Conservation (phyloP, 2,329 filamentous ascomycete species). For the Xylaria sp. region DNA sequence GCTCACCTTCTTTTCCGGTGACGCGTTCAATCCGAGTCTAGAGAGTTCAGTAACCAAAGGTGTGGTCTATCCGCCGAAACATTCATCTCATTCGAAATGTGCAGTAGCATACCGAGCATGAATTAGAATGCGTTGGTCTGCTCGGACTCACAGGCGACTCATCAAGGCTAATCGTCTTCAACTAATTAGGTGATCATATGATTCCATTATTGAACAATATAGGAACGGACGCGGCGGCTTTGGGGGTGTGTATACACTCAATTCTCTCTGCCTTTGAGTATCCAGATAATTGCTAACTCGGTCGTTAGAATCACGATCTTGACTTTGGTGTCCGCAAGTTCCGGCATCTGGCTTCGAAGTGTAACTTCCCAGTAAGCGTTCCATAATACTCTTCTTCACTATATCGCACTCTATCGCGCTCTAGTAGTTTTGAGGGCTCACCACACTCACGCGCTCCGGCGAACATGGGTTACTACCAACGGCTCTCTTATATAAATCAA, state of each 20-base stretch:
- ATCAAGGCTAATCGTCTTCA: background rate
- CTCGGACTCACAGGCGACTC: background rate
- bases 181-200: slow-evolving; percentile 77
- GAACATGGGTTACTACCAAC: background rate
- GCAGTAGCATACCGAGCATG: background rate
- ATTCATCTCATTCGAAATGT: background rate
- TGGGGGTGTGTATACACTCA: slow-evolving; percentile 70
- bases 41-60: slow-evolving; percentile 92
- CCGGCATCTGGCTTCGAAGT: slow-evolving; percentile 75
- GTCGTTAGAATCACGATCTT: slow-evolving; percentile 81
- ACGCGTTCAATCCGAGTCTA: slow-evolving; percentile 91
- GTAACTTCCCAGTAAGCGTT: slow-evolving; percentile 72
- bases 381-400: background rate
- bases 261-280: background rate
- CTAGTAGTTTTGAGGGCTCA: background rate
- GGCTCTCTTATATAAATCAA: background rate
- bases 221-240: slow-evolving; percentile 81
- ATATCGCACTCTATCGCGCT: too few species aligned
- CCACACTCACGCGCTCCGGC: background rate
- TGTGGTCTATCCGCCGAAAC: slow-evolving; percentile 43
- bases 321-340: slow-evolving; percentile 91
- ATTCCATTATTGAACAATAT: slow-evolving; percentile 83
- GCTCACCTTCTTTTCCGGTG: slow-evolving; percentile 87
- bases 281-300: slow-evolving; percentile 32
- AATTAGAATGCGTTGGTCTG: background rate